These are phyloP conservation scores for Dissoconium aciculare DNA, from an alignment of 2,329 filamentous ascomycete species.

Conservation along the genomic window DNA sequence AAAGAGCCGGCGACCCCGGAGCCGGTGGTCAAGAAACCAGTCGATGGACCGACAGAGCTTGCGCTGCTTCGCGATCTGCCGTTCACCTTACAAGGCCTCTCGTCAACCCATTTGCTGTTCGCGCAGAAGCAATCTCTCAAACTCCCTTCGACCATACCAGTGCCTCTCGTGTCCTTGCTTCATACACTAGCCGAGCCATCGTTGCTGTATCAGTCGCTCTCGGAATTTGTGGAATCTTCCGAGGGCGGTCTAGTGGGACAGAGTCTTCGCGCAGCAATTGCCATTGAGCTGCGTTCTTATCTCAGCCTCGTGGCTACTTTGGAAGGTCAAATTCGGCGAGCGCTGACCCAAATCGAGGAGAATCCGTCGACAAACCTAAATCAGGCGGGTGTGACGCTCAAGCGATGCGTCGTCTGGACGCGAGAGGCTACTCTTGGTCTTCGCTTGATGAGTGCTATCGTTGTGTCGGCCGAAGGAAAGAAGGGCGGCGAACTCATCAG, in stretches of 20 bases:
- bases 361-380: conserved; percentile 50
- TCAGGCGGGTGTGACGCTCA: conserved; percentile 85
- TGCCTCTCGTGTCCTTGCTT: conserved; percentile 72
- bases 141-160: conserved; percentile 62
- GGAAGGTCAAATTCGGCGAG: conserved; percentile 78
- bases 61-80: conserved; percentile 54
- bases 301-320: conserved; percentile 79
- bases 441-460: conserved; percentile 82
- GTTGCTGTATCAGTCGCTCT: conserved; percentile 69
- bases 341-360: conserved; percentile 42
- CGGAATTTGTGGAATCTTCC: conserved; percentile 65
- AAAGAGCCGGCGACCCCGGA: conserved; percentile 6
- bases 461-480: conserved; percentile 72
- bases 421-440: conserved; percentile 92
- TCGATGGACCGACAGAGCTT: conserved; percentile 24
- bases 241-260: conserved; percentile 79
- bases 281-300: conserved; percentile 74
- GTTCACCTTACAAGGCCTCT: conserved; percentile 83
- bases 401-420: conserved; percentile 93
- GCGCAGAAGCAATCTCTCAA: conserved; percentile 52
- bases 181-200: conserved; percentile 87
- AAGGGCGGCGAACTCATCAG: conserved; percentile 87
- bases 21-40: conserved; percentile 5
- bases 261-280: conserved; percentile 76
- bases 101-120: conserved; percentile 72